phyloP scores from a whole-genome alignment of 169 alveolate species.

The Cryptosporidium canis region DNA sequence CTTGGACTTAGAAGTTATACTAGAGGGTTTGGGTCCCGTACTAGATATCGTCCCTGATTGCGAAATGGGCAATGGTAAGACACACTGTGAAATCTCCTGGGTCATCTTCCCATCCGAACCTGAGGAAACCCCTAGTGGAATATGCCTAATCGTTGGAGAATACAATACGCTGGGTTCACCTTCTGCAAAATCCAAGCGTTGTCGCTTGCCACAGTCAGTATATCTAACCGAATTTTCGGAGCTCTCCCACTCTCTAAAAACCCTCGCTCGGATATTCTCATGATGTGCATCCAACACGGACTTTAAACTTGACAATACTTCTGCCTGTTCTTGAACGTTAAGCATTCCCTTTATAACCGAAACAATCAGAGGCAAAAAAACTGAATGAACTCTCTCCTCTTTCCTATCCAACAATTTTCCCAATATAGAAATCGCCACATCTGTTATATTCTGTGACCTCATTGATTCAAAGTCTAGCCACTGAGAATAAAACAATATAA shows the following conservation, averaged over 20 bases:
- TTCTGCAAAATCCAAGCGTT: neutral
- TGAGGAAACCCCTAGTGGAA: neutral
- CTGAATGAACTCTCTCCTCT: neutral
- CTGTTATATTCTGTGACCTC: neutral
- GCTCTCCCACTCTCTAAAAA: slow-evolving; percentile 29
- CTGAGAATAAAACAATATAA: slow-evolving; percentile 29
- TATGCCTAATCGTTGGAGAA: slow-evolving; percentile 6
- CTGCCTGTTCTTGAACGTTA: neutral
- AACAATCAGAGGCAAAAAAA: neutral
- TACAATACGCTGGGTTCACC: neutral
- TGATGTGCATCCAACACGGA: neutral
- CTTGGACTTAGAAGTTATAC: neutral
- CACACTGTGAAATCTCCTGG: neutral
- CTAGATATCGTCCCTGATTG: neutral
- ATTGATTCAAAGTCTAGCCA: slow-evolving; percentile 34
- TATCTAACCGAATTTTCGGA: neutral
- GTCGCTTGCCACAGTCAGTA: neutral
- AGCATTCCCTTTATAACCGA: slow-evolving; percentile 5
- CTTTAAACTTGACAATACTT: neutral
- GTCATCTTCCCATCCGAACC: neutral
- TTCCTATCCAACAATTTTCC: neutral
- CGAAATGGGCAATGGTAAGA: neutral
- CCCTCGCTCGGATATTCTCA: neutral
- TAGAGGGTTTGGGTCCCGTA: neutral
- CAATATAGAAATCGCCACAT: neutral